phyloP scores from a whole-genome alignment of 805 yeast genomes.

The Ogataea pini region DNA sequence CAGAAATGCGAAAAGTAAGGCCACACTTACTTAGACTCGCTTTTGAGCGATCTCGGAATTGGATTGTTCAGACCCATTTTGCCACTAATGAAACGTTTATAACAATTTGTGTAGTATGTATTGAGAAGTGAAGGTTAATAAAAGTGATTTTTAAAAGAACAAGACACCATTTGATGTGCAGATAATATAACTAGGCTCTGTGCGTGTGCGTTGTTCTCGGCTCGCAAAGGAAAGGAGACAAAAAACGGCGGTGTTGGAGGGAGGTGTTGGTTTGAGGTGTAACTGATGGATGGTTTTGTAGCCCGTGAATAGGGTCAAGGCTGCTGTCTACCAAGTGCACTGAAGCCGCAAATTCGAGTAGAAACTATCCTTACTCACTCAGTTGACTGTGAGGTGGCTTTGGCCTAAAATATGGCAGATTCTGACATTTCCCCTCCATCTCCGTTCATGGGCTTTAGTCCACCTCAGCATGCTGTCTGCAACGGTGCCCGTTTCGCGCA shows the following conservation, averaged over 20 bases:
- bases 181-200: neutral
- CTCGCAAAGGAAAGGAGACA: conserved; percentile 8
- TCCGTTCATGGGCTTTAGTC: no score
- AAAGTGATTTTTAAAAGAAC: neutral
- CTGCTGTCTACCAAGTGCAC: no score
- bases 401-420: no score
- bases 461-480: no score
- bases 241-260: conserved; percentile 6
- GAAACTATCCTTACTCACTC: no score
- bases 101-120: neutral
- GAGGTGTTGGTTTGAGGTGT: conserved; percentile 6
- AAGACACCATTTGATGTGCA: neutral
- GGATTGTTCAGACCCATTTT: conserved; percentile 88
- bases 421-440: no score
- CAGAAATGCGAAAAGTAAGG: neutral
- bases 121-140: neutral
- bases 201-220: conserved; percentile 6
- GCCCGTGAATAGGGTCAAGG: no score
- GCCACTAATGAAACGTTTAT: neutral
- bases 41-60: conserved; percentile 82
- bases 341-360: no score
- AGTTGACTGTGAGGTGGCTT: no score
- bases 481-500: neutral
- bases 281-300: conserved; percentile 3
- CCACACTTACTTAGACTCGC: conserved; percentile 75